A percentile compares a stretch with the other conserved stretches of the same genome.
phyloP scores from a whole-genome alignment of 176 grass and related monocot species.

The Rhynchospora breviuscula region DNA sequence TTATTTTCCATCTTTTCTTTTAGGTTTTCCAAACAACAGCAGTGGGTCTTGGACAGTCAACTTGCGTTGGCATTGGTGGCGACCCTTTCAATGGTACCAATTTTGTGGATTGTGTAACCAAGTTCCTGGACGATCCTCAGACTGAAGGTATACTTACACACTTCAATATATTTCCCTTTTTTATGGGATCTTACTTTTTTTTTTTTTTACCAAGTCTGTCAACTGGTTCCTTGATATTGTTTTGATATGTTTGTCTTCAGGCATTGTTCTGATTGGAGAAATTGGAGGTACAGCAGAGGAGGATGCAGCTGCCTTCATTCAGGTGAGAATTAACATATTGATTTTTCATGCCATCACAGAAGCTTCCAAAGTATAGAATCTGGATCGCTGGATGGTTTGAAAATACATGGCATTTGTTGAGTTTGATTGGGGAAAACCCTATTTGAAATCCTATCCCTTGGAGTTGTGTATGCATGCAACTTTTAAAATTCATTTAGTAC shows the following conservation, averaged over 20 bases:
- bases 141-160: slow-evolving; percentile 61
- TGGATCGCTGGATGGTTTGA: not conserved
- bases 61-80: slow-evolving; percentile 96
- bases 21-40: slow-evolving; percentile 98
- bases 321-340: slow-evolving; percentile 33
- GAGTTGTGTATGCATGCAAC: not conserved
- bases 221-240: slow-evolving; percentile 6
- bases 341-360: not conserved
- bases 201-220: not conserved
- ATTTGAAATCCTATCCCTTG: not conserved
- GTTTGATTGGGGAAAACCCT: not conserved
- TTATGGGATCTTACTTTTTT: slow-evolving; percentile 8
- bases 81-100: slow-evolving; percentile 97
- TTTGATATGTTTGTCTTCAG: slow-evolving; percentile 31
- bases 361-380: slow-evolving; percentile 1
- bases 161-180: slow-evolving; percentile 6
- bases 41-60: slow-evolving; percentile 92
- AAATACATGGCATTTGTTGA: not conserved
- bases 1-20: slow-evolving; percentile 20
- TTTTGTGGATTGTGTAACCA: slow-evolving; percentile 94
- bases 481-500: not conserved
- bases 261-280: slow-evolving; percentile 96
- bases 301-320: slow-evolving; percentile 94
- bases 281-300: slow-evolving; percentile 99
- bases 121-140: slow-evolving; percentile 95